These are phyloP conservation scores for Grigorovia yakushimaensis DNA, from an alignment of 805 yeast species.

Conservation along the genomic window DNA sequence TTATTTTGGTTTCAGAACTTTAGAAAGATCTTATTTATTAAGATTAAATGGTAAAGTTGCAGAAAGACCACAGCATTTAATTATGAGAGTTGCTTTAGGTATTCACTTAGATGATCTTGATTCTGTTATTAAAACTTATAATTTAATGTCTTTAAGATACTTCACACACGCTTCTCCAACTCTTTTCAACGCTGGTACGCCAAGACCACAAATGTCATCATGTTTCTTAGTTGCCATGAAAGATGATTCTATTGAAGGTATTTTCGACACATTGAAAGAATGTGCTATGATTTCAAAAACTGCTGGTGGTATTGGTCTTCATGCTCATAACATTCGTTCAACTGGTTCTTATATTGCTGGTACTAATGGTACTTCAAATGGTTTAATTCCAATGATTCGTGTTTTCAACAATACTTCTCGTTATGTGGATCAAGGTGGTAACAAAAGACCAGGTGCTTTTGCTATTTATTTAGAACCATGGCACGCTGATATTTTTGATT, in stretches of 20 bases:
- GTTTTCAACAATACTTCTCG: constrained; percentile 92
- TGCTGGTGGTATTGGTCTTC: constrained; percentile 91
- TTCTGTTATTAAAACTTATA: constrained; percentile 66
- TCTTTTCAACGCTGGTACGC: constrained; percentile 83
- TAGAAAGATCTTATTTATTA: constrained; percentile 73
- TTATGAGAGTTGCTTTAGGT: constrained; percentile 85
- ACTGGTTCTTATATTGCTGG: constrained; percentile 82
- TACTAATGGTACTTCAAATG: constrained; percentile 84
- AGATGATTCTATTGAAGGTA: constrained; percentile 91
- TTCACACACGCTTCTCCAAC: constrained; percentile 95
- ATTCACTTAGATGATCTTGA: constrained; percentile 62
- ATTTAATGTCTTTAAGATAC: constrained; percentile 72
- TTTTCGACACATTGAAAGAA: constrained; percentile 75
- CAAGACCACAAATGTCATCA: constrained; percentile 75
- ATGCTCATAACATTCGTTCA: constrained; percentile 74
- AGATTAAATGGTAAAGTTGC: constrained; percentile 48
- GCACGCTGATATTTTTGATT: constrained; percentile 85
- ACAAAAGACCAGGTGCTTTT: constrained; percentile 94
- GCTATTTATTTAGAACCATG: constrained; percentile 91
- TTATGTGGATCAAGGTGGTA: constrained; percentile 96
- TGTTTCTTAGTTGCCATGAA: constrained; percentile 85
- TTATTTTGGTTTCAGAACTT: constrained; percentile 82
- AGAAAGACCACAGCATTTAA: constrained; percentile 84
- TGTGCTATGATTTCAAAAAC: constrained; percentile 86
- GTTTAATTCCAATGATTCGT: constrained; percentile 85